Evolutionary conservation across 257 asterid species (phyloP).

Genomic region (Solanum sejunctum): DNA sequence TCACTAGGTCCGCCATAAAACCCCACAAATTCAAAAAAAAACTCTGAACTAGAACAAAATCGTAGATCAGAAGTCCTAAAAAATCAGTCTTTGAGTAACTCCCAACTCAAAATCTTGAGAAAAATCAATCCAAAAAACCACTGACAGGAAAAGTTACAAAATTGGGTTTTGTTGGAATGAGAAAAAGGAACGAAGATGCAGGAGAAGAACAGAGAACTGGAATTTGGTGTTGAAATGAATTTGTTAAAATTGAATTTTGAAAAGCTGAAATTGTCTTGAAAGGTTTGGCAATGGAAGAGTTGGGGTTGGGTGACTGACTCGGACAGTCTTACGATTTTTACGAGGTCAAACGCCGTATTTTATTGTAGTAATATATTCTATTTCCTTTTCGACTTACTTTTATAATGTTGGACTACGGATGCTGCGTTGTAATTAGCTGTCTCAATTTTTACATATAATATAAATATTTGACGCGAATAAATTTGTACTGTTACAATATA

Average conservation of each 20-base stretch:
- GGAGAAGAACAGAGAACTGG: not conserved
- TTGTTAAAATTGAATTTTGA: not conserved
- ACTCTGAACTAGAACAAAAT: not conserved
- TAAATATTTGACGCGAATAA: not conserved
- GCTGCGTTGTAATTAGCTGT: not conserved
- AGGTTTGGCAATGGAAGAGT: not conserved
- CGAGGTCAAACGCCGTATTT: slow-evolving; percentile 12
- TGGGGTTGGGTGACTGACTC: not conserved
- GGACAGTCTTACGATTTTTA: slow-evolving; percentile 1
- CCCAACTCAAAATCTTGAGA: not conserved
- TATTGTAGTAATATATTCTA: not conserved
- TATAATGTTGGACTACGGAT: not conserved
- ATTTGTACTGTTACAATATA: not conserved
- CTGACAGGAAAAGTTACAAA: not conserved
- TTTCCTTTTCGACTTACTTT: not conserved
- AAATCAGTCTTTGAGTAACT: not conserved
- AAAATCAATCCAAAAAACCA: not conserved
- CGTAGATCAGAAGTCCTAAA: not conserved
- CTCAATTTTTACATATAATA: not conserved
- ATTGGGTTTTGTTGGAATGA: not conserved
- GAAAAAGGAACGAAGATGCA: not conserved
- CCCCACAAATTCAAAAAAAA: not conserved
- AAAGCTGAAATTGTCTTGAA: not conserved
- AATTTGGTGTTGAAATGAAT: not conserved
- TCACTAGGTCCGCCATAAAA: slow-evolving; percentile 54